Percentiles rank a stretch among this genome's conserved stretches.
phyloP scores from a whole-genome alignment of 2,329 filamentous ascomycete species.

The Arthrobotrys sphaeroides region DNA sequence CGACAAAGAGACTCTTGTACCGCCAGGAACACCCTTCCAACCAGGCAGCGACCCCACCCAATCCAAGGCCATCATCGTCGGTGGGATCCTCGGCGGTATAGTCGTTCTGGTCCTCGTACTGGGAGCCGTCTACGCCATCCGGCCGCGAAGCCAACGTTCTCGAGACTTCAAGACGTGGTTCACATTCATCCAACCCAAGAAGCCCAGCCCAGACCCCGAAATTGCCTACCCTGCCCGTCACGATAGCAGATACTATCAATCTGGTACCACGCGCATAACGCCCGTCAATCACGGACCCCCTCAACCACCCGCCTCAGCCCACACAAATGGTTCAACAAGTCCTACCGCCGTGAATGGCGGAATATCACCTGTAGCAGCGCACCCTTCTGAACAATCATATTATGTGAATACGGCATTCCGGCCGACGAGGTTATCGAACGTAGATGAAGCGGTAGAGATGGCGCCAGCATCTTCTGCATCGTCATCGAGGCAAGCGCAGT shows the following conservation, averaged over 20 bases:
- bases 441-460: constrained; percentile 41
- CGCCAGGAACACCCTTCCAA: constrained; percentile 33
- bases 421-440: constrained; percentile 23
- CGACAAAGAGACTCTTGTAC: constrained; percentile 14
- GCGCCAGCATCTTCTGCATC: constrained; percentile 14
- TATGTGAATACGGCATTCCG: constrained; percentile 33
- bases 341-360: neutral
- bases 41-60: constrained; percentile 27
- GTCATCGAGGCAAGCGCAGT: constrained; percentile 16
- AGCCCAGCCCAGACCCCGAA: constrained; percentile 24
- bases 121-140: constrained; percentile 41
- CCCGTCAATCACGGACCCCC: constrained; percentile 18
- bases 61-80: constrained; percentile 38
- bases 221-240: constrained; percentile 38
- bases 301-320: neutral
- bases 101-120: constrained; percentile 28
- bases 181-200: constrained; percentile 20
- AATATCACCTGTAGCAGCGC: constrained; percentile 6
- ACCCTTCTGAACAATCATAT: constrained; percentile 27
- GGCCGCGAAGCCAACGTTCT: constrained; percentile 41
- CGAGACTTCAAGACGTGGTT: constrained; percentile 44
- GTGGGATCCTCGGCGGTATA: constrained; percentile 40
- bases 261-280: constrained; percentile 21
- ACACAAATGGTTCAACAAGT: constrained; percentile 2
- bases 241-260: constrained; percentile 26